Evolutionary conservation across 2,329 filamentous ascomycete genomes (phyloP), one percentile per base, ranked within the genome.

Genomic region (Monosporascus sp.): DNA sequence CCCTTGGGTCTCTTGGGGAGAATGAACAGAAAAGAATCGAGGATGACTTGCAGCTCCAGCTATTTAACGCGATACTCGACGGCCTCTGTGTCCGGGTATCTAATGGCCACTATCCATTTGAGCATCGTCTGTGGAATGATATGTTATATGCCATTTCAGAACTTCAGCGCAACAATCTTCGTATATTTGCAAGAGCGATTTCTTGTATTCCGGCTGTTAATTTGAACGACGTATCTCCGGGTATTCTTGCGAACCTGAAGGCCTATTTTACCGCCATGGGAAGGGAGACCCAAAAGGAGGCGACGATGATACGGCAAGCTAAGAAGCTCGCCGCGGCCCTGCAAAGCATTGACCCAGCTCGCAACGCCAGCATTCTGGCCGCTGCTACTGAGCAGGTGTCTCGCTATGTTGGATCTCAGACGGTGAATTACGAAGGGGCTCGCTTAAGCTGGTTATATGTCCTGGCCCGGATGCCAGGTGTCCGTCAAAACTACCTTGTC

Each of bases 391-490:
- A 55, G 44, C 55, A 48, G 43, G 44, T 66, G 20, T 50, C 57
- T 11, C 31, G 41, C 31, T 49, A 56, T 50, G 45, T 35, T 11
- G 20, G 41, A 2, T 54, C 54, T 14, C 37, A 53, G 38, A 52
- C 50, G 14, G 3, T 51, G 20, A 31, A 55, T 31, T 63, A 53
- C 48, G 2, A 20, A 22, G 31, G 54, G 20, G 44, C 57, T 41
- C 65, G 67, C 18, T 52, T 59, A 17, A 39, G 54, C 15, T 68
- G 64, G 65, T 54, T 69, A 44, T 58, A 59, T 24, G 46, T 67
- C 20, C 52, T 69, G 44, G 65, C 61, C 22, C 62, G 64, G 37
- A 49, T 67, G 37, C 66, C 64, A 15, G 48, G 48, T 18, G 39
- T 66, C 27, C 52, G 58, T 24, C 50, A 51, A 15, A 46, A 51